Evolutionary conservation across 176 grass and related monocot genomes (phyloP).

Genomic region (Otatea glauca): DNA sequence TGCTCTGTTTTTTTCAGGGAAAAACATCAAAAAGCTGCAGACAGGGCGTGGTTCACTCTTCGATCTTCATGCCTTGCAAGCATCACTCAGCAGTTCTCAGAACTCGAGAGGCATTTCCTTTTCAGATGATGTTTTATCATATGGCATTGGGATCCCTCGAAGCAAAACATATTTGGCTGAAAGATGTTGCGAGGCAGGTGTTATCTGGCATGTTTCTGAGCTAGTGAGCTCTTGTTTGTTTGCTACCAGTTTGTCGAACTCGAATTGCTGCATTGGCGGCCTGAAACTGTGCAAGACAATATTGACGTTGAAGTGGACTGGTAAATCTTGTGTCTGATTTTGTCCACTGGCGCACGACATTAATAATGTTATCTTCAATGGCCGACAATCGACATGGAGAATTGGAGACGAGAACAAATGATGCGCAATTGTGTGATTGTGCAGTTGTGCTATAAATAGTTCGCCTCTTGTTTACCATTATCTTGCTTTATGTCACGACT

Average conservation of each 20-base stretch:
- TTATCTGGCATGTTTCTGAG: background rate
- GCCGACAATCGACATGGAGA: no score
- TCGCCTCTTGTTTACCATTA: background rate
- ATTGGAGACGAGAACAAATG: background rate
- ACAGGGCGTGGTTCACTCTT: background rate
- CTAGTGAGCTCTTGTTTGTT: background rate
- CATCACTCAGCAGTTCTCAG: background rate
- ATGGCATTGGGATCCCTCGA: background rate
- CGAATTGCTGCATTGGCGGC: background rate
- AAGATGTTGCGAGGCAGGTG: constrained; percentile 7
- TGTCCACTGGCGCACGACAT: background rate
- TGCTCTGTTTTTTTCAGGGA: background rate
- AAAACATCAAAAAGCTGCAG: background rate
- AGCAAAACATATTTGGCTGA: background rate
- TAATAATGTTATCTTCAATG: background rate
- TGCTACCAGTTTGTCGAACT: background rate
- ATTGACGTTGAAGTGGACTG: no score
- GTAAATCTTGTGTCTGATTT: background rate
- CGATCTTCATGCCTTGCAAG: background rate
- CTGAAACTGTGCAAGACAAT: background rate
- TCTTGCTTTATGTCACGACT: no score
- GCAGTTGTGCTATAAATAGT: background rate
- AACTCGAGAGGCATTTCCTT: background rate
- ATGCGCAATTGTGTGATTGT: background rate
- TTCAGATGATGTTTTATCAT: background rate